phyloP scores from a whole-genome alignment of 768 basidiomycete genomes.

The Gymnopilus dilepis region DNA sequence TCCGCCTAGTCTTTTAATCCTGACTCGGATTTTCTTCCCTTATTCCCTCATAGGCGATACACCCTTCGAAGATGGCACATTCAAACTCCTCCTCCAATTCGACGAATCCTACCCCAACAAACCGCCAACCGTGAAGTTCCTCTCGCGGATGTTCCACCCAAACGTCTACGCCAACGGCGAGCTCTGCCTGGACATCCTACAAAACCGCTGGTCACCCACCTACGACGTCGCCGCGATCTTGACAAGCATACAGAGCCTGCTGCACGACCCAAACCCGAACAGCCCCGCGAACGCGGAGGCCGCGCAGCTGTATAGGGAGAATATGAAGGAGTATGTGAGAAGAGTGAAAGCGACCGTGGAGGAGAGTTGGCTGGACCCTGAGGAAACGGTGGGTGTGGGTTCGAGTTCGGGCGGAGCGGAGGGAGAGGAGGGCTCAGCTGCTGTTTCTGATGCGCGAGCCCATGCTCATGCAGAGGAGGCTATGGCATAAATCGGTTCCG shows the following conservation, averaged over 20 bases:
- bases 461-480: not conserved
- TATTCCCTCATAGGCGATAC: slow-evolving; percentile 76
- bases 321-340: slow-evolving; percentile 98
- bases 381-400: slow-evolving; percentile 49
- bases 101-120: slow-evolving; percentile 99
- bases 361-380: slow-evolving; percentile 93
- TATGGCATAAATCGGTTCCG: not conserved
- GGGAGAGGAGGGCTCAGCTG: not conserved
- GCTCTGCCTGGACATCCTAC: slow-evolving; percentile 96
- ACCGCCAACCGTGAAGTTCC: slow-evolving; percentile 96
- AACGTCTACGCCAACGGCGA: slow-evolving; percentile 99
- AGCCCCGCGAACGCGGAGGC: slow-evolving; percentile 99
- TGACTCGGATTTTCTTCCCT: not conserved
- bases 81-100: slow-evolving; percentile 93
- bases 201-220: slow-evolving; percentile 98
- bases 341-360: slow-evolving; percentile 93
- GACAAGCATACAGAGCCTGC: slow-evolving; percentile 92
- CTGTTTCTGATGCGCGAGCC: not conserved
- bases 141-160: slow-evolving; percentile 98
- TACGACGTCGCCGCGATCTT: slow-evolving; percentile 99
- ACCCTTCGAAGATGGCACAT: slow-evolving; percentile 98
- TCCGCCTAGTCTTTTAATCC: not conserved
- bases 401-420: slow-evolving; percentile 1
- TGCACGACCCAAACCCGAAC: slow-evolving; percentile 98
- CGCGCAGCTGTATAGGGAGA: slow-evolving; percentile 94